Percentiles rank a stretch among this genome's conserved stretches.
phyloP scores from a whole-genome alignment of 1,139 yeast species.

The Suhomyces chickasaworum region DNA sequence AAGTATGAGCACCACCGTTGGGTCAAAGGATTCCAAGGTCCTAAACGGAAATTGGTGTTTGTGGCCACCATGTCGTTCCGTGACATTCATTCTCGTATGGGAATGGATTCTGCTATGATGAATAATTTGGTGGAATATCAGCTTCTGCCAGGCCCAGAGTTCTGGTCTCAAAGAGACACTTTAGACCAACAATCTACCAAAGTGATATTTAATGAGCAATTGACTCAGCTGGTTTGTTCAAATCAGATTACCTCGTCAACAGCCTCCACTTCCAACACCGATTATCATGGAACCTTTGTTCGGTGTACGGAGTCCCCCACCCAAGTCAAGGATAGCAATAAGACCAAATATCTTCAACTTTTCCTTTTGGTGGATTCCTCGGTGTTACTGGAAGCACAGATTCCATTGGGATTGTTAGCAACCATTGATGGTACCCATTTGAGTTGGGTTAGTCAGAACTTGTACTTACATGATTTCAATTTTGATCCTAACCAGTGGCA shows the following conservation, averaged over 20 bases:
- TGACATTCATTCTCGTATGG: background rate
- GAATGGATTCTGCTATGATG: background rate
- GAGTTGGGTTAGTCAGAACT: background rate
- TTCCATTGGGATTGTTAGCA: background rate
- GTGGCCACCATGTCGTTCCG: background rate
- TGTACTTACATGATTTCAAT: background rate
- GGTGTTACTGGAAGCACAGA: background rate
- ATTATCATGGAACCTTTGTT: background rate
- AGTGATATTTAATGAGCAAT: background rate
- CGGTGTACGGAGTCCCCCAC: background rate
- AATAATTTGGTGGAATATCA: background rate
- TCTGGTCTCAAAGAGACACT: background rate
- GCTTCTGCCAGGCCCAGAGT: background rate
- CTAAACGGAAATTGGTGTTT: background rate
- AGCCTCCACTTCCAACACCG: background rate
- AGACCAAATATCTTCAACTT: background rate
- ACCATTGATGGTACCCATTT: background rate
- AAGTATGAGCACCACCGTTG: background rate
- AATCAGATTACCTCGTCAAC: too few relatives aligned
- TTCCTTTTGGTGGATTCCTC: background rate
- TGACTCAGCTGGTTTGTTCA: background rate
- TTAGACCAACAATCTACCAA: background rate
- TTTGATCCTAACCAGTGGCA: slow-evolving; percentile 1
- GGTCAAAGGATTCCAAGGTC: slow-evolving; percentile 1
- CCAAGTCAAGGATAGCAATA: background rate